Percentiles rank a stretch among this genome's conserved stretches.
Evolutionary conservation across 768 basidiomycete species (phyloP).

Genomic region (Boletus reticulatus): DNA sequence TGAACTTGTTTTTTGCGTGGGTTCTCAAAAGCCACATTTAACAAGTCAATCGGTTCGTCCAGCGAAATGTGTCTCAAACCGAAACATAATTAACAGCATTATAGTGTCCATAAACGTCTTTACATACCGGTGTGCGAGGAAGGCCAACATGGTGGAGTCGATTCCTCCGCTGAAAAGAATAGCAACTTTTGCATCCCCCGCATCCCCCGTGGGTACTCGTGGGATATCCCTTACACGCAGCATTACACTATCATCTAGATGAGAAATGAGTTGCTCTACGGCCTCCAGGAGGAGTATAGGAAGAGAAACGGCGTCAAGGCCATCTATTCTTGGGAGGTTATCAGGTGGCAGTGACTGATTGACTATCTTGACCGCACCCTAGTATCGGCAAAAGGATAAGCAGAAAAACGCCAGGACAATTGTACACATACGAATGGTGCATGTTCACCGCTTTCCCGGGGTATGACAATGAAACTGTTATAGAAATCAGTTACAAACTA

Average conservation of each 20-base stretch:
- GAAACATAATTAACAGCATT: not conserved
- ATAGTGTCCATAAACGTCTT: not conserved
- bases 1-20: conserved; percentile 68
- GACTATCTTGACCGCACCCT: conserved; percentile 48
- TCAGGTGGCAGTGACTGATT: conserved; percentile 49
- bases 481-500: conserved; percentile 24
- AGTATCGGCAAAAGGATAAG: not conserved
- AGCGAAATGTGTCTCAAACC: conserved; percentile 60
- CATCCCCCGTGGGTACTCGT: conserved; percentile 27
- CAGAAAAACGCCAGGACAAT: not conserved
- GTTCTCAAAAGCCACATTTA: conserved; percentile 96
- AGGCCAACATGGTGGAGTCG: conserved; percentile 83
- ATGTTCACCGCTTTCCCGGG: conserved; percentile 17
- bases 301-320: conserved; percentile 27
- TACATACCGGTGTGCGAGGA: conserved; percentile 70
- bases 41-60: conserved; percentile 83
- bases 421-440: conserved; percentile 24
- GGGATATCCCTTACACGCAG: conserved; percentile 72
- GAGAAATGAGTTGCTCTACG: conserved; percentile 50
- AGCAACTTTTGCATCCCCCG: conserved; percentile 59
- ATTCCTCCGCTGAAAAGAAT: conserved; percentile 96
- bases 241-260: conserved; percentile 65
- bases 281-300: conserved; percentile 29
- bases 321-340: conserved; percentile 32
- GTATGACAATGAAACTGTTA: conserved; percentile 17